These are phyloP conservation scores for Dioscorea cayenensis DNA, from an alignment of 116 monocot species.

Conservation along the genomic window DNA sequence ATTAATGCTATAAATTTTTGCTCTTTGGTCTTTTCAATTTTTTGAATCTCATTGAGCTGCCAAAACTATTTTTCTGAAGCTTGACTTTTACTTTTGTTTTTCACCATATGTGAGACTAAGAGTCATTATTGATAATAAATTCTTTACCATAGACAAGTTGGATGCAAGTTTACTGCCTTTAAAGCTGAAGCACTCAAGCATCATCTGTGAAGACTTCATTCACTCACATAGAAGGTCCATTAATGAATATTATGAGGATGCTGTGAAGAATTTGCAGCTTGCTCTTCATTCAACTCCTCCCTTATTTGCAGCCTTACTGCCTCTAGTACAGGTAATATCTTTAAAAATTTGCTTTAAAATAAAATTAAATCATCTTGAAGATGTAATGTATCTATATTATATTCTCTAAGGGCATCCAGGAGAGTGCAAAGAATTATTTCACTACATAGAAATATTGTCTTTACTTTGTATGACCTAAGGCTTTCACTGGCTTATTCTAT, in stretches of 20 bases:
- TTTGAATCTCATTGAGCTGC: too few relatives aligned
- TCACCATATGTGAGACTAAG: not conserved
- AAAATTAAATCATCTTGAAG: too few relatives aligned
- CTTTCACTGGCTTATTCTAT: too few relatives aligned
- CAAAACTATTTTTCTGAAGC: too few relatives aligned
- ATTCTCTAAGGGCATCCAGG: not conserved
- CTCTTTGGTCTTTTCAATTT: too few relatives aligned
- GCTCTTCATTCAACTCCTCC: conserved; percentile 66
- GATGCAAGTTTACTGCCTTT: conserved; percentile 64
- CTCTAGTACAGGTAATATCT: conserved; percentile 61
- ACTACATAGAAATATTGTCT: not conserved
- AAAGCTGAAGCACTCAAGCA: conserved; percentile 24
- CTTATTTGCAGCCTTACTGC: conserved; percentile 54
- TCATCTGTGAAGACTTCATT: conserved; percentile 25
- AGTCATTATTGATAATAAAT: not conserved
- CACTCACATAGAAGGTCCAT: conserved; percentile 28
- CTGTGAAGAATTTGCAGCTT: conserved; percentile 47
- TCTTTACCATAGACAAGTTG: conserved; percentile 21
- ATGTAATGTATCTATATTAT: too few relatives aligned
- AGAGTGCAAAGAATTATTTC: not conserved
- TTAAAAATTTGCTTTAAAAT: not conserved
- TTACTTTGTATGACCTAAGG: too few relatives aligned
- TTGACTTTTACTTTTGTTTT: not conserved
- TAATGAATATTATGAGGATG: conserved; percentile 49
- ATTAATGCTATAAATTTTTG: too few relatives aligned